Evolutionary conservation across 1,139 yeast species (phyloP), one percentile per base, ranked within the genome.

Genomic region (Blastobotrys niveus): DNA sequence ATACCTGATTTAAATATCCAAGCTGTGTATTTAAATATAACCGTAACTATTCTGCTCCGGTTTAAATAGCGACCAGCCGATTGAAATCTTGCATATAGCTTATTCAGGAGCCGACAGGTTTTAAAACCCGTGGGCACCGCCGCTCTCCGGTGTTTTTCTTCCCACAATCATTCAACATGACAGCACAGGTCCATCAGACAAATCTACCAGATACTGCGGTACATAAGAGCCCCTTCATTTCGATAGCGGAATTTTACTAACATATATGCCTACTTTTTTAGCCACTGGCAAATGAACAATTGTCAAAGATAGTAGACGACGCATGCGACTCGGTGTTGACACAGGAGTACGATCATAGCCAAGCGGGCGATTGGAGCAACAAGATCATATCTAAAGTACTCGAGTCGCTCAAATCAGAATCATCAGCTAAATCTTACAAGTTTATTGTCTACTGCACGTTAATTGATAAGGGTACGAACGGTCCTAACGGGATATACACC

Each of bases 351-450:
- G 49, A 48, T 20, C 54, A 52, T 27, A 48, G 42, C 6, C 40
- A 40, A 22, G 45, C 51, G 29, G 38, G 48, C 22, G 34, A 40
- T 18, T 54, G 57, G 58, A 55, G 52, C 44, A 45, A 40, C 40
- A 45, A 45, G 17, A 44, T 53, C 14, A 50, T 55, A 32, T 49
- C 46, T 31, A 44, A 35, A 24, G 52, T 59, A 14, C 51, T 64
- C 15, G 49, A 41, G 2, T 48, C 50, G 10, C 46, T 62, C 30
- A 54, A 52, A 20, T 48, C 46, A 15, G 58, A 57, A 40, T 51
- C 60, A n/a, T n/a, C n/a, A n/a, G 26, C 14, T 12, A 52, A 54
- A 34, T 47, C 50, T 18, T 63, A 61, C 54, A 64, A 64, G 49
- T 61, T 54, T 39, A 47, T 64, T 10, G 62, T 60, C 7, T 52